A percentile compares a stretch with the other conserved stretches of the same genome.
Conservation (phyloP, 495 filamentous ascomycete genomes). For the Sordaria brevicollis region DNA sequence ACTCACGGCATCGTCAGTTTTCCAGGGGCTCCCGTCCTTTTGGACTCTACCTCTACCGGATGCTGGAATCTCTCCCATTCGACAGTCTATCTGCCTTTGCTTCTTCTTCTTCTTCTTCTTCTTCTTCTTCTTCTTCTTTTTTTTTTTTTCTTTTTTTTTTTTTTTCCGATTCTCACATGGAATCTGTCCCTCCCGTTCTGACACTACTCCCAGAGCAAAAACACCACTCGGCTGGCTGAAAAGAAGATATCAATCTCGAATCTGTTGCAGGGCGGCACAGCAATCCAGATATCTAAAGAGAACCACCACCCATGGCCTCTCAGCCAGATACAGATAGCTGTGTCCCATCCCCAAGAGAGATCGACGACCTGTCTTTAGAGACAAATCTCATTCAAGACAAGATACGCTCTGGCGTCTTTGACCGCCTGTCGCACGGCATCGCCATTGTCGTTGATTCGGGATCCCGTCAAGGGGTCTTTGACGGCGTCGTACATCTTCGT, state of each 20-base stretch:
- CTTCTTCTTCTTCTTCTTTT: too few relatives aligned
- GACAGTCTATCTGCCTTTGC: background rate
- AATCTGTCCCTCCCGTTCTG: background rate
- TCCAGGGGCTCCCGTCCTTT: background rate
- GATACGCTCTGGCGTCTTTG: background rate
- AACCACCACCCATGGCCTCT: background rate
- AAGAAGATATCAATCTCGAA: background rate
- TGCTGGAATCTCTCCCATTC: background rate
- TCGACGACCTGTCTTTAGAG: background rate
- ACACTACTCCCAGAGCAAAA: background rate
- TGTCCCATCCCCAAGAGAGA: background rate
- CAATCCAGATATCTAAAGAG: background rate
- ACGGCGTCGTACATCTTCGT: background rate
- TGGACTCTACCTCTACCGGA: background rate
- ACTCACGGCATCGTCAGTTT: background rate
- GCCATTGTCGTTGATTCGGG: background rate
- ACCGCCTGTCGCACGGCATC: background rate
- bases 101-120: too few relatives aligned
- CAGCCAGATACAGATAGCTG: background rate
- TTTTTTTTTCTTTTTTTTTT: too few relatives aligned
- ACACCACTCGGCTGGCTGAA: background rate
- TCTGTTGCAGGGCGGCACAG: background rate
- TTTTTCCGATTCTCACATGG: too few relatives aligned
- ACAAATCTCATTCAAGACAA: background rate
- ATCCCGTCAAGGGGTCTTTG: background rate